Evolutionary conservation across 371 early-diverging fungal genomes (phyloP).

Genomic region (Zopfochytrium polystomum): DNA sequence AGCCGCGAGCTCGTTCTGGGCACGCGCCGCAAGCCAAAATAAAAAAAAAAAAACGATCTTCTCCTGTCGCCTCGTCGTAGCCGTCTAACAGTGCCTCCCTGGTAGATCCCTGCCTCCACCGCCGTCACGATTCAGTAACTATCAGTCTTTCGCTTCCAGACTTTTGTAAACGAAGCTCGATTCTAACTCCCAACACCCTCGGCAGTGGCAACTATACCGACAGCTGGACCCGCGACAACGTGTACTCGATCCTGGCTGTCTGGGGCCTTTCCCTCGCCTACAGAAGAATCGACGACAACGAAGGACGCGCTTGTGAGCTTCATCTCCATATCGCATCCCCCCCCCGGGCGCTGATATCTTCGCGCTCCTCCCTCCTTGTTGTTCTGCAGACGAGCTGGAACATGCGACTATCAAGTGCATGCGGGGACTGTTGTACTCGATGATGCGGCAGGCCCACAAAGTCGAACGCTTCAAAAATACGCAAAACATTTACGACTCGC

Average conservation of each 20-base stretch:
- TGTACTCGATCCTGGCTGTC: conserved; percentile 86
- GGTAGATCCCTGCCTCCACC: conserved; percentile 82
- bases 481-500: conserved; percentile 63
- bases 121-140: conserved; percentile 75
- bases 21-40: not conserved
- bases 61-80: not conserved
- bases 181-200: not conserved
- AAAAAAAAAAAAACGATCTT: not conserved
- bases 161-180: conserved; percentile 61
- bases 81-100: not conserved
- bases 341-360: not conserved
- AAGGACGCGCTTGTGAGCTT: conserved; percentile 76
- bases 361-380: not conserved
- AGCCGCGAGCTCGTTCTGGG: not conserved
- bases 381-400: conserved; percentile 69
- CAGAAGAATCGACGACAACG: conserved; percentile 76
- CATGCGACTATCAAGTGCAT: conserved; percentile 81
- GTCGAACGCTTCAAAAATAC: conserved; percentile 76
- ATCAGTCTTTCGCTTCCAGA: conserved; percentile 89
- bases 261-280: conserved; percentile 85
- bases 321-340: not conserved
- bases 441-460: conserved; percentile 86
- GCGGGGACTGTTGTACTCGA: conserved; percentile 77
- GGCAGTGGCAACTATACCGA: not conserved
- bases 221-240: conserved; percentile 68